Evolutionary conservation across 1,284 basidiomycete genomes (phyloP).

Genomic region (Trametes sp.): DNA sequence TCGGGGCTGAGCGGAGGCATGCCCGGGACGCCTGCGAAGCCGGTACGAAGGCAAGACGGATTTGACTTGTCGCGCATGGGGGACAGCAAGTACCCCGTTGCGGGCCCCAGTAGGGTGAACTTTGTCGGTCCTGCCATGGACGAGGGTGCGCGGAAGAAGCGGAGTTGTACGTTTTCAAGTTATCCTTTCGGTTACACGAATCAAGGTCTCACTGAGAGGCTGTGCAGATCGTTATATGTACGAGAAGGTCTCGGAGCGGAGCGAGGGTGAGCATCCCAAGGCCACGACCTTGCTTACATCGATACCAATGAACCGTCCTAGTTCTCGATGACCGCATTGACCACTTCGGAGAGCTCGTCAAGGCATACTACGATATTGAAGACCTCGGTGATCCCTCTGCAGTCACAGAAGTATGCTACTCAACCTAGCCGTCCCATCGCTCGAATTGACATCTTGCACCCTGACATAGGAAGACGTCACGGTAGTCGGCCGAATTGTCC

Average conservation of each 20-base stretch:
- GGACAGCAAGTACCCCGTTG: conserved; percentile 44
- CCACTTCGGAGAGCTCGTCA: conserved; percentile 78
- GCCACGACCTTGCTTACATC: background rate
- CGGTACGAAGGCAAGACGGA: conserved; percentile 28
- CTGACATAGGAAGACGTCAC: conserved; percentile 80
- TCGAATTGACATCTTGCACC: background rate
- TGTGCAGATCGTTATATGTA: conserved; percentile 89
- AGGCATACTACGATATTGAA: conserved; percentile 71
- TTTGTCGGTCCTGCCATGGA: conserved; percentile 57
- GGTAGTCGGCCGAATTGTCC: conserved; percentile 84
- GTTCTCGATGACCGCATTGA: conserved; percentile 88
- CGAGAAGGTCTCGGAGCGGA: conserved; percentile 84
- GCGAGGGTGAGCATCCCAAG: conserved; percentile 65
- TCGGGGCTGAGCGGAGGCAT: conserved; percentile 21
- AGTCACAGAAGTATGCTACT: conserved; percentile 69
- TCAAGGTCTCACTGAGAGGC: conserved; percentile 7
- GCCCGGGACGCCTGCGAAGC: conserved; percentile 25
- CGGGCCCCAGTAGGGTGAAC: conserved; percentile 51
- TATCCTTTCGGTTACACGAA: background rate
- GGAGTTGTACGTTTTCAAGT: conserved; percentile 58
- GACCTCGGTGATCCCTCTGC: conserved; percentile 82
- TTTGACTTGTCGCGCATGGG: conserved; percentile 23
- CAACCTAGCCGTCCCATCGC: conserved; percentile 1
- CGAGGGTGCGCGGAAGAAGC: conserved; percentile 49
- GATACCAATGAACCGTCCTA: conserved; percentile 37